A percentile compares a stretch with the other conserved stretches of the same genome.
phyloP scores from a whole-genome alignment of 176 grass and related monocot genomes.

The Guadua angustifolia region DNA sequence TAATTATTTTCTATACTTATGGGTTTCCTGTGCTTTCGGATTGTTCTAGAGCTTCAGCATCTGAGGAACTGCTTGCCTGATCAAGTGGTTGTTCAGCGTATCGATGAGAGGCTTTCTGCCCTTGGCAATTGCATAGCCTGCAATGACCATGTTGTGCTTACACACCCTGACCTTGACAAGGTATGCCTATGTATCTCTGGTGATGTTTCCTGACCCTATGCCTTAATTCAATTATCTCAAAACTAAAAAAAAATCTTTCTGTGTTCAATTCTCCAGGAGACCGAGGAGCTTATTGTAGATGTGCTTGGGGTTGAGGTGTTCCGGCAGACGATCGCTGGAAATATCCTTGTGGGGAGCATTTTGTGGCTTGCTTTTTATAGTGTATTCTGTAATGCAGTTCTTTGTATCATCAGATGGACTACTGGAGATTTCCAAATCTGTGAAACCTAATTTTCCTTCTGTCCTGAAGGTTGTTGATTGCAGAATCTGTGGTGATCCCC shows the following conservation, averaged over 20 bases:
- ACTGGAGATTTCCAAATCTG: slow-evolving; percentile 21
- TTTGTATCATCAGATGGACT: background rate
- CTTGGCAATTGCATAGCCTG: slow-evolving; percentile 90
- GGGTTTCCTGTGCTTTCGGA: slow-evolving; percentile 17
- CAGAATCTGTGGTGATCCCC: slow-evolving; percentile 84
- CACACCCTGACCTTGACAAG: slow-evolving; percentile 94
- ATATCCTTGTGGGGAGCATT: slow-evolving; percentile 86
- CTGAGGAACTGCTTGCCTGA: slow-evolving; percentile 96
- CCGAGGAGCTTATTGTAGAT: slow-evolving; percentile 94
- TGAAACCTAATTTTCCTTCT: slow-evolving; percentile 29
- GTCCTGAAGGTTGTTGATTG: slow-evolving; percentile 78
- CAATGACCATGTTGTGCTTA: slow-evolving; percentile 99
- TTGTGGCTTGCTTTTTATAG: background rate
- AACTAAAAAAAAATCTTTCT: background rate
- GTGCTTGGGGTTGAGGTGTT: slow-evolving; percentile 93
- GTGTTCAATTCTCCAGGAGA: slow-evolving; percentile 53
- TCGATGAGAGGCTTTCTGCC: slow-evolving; percentile 88
- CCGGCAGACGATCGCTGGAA: slow-evolving; percentile 88
- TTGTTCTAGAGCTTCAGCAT: slow-evolving; percentile 86
- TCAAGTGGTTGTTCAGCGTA: slow-evolving; percentile 87
- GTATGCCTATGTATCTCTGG: slow-evolving; percentile 39
- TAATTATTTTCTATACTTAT: background rate
- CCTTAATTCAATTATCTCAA: background rate
- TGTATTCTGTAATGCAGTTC: background rate
- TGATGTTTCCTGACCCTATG: background rate